Base-by-base conservation (phyloP, 1,284 basidiomycete species). In the Anthracocystis panici-leucophaei region DNA sequence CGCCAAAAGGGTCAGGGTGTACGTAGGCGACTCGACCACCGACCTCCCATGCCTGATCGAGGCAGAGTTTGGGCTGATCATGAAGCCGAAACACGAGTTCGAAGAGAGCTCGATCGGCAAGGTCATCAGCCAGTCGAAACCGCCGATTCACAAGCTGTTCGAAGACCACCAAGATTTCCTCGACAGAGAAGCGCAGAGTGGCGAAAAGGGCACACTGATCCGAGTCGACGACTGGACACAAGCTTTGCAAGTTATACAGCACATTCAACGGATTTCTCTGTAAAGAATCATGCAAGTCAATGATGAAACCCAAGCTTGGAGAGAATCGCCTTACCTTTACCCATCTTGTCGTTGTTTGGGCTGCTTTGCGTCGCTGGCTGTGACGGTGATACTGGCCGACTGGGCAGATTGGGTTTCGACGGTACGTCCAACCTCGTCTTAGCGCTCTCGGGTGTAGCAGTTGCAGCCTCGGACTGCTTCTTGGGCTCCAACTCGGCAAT, bases 21-120 rank as follows among this genome's bases (percentile, higher is more conserved):
- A 82, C 51, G 64, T 82, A 0, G 83, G 83, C 18, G 83, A 84
- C 50, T 78, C 78, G 25, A 61, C 62, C 21, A 84, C 82, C 6
- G 83, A 84, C 52, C 70, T 83, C 4, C 74, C 75, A 0, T 77
- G 78, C 41, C 53, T 84, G 14, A 25, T 84, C 14, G 61, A 65
- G 21, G 81, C 80, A 11, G n/a, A 74, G 11, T 65, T 74, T n/a
- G 83, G 82, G 3, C 40, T 84, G 42, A 23, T 84, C 18, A 72
- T 84, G 40, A 79, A 81, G 11, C 16, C 25, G 2, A 57, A 48
- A 6, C 33, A 41, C 5, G 42, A 49, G 18, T 70, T 56, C n/a
- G 55, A 65, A 5, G 27, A 20, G 10, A 49, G 51, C 9, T 52
- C 42, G 8, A 50, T 77, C 10, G n/a, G n/a, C 4, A 46, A 58